A percentile compares a stretch with the other conserved stretches of the same genome.
These are phyloP conservation scores for Hymenoscyphus infarciens DNA, from an alignment of 2,329 filamentous ascomycete species.

Conservation along the genomic window DNA sequence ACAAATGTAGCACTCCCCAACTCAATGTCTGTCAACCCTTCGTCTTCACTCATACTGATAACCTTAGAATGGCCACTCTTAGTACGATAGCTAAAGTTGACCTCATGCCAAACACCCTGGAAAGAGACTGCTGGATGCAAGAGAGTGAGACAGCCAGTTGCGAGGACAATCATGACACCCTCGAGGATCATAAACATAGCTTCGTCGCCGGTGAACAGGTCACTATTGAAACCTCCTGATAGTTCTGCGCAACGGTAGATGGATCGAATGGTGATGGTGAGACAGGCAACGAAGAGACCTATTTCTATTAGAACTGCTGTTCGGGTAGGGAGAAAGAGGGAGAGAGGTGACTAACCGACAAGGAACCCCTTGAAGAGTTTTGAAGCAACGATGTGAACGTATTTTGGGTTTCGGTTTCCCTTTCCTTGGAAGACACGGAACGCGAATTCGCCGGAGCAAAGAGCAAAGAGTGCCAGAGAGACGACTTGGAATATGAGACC, in stretches of 20 bases:
- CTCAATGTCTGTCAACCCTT: background rate
- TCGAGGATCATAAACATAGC: constrained; percentile 44
- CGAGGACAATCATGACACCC: constrained; percentile 37
- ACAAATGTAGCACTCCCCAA: background rate
- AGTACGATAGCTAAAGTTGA: constrained; percentile 13
- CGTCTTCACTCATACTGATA: background rate
- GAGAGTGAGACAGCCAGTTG: constrained; percentile 29
- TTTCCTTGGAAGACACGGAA: constrained; percentile 15
- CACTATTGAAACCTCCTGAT: constrained; percentile 49
- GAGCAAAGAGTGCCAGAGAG: constrained; percentile 34
- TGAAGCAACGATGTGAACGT: constrained; percentile 21
- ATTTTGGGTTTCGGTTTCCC: constrained; percentile 21
- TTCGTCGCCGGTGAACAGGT: constrained; percentile 43
- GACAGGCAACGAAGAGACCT: constrained; percentile 49
- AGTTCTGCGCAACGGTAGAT: constrained; percentile 56
- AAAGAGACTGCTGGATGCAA: constrained; percentile 33
- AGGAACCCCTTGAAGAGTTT: constrained; percentile 45
- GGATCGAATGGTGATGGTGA: constrained; percentile 52
- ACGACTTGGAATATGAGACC: constrained; percentile 40
- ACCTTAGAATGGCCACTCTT: constrained; percentile 5
- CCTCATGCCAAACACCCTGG: constrained; percentile 18
- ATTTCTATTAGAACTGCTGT: background rate
- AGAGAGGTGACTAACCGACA: constrained; percentile 36
- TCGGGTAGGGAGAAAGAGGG: background rate
- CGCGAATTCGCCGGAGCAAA: constrained; percentile 21